These are phyloP conservation scores for Tricholoma sp. DNA, from an alignment of 768 basidiomycete genomes.

Conservation along the genomic window DNA sequence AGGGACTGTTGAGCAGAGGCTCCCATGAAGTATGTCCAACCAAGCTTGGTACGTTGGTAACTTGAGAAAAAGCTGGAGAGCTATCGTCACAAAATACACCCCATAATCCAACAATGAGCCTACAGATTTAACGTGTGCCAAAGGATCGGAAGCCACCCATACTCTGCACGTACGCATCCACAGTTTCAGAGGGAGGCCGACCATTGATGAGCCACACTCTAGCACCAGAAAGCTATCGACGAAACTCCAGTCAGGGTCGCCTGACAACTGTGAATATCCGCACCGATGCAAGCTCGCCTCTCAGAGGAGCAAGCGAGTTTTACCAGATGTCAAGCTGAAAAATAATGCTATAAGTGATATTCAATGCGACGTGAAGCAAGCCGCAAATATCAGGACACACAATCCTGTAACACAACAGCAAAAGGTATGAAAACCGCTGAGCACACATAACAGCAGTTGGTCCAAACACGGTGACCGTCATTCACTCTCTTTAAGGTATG, in stretches of 20 bases:
- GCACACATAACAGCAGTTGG: conserved; percentile 52
- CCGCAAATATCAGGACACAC: conserved; percentile 6
- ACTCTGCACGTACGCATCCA: conserved; percentile 45
- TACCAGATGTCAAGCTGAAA: conserved; percentile 49
- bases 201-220: conserved; percentile 51
- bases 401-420: conserved; percentile 12
- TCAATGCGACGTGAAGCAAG: not conserved
- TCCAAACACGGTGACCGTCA: conserved; percentile 55
- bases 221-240: conserved; percentile 39
- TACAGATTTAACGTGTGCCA: conserved; percentile 44
- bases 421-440: conserved; percentile 6
- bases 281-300: conserved; percentile 43
- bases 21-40: conserved; percentile 43
- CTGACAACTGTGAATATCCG: conserved; percentile 7
- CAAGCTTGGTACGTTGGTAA: conserved; percentile 29
- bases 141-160: conserved; percentile 50
- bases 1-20: conserved; percentile 53
- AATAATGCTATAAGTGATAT: conserved; percentile 29
- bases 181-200: conserved; percentile 38
- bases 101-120: conserved; percentile 8
- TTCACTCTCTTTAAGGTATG: conserved; percentile 48
- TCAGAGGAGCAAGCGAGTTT: conserved; percentile 39
- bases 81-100: not conserved
- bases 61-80: conserved; percentile 40
- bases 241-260: not conserved